phyloP scores from a whole-genome alignment of 164 flowering plant species.

The Pachysandra terminalis region DNA sequence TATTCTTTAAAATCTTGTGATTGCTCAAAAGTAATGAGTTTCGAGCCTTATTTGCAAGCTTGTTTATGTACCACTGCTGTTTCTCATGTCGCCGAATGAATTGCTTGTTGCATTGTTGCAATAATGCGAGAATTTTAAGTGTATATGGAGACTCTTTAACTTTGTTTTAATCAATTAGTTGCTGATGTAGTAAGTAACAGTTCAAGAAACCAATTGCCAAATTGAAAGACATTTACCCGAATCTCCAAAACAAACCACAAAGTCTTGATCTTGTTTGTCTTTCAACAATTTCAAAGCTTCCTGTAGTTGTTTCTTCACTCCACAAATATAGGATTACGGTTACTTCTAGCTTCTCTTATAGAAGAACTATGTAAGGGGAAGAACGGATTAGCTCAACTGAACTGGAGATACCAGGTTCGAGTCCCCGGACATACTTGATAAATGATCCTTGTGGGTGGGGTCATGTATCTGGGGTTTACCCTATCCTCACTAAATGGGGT shows the following conservation, averaged over 20 bases:
- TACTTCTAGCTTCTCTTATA: too few species aligned
- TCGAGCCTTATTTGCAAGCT: slow-evolving; percentile 13
- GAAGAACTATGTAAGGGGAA: too few species aligned
- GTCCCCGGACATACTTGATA: too few species aligned
- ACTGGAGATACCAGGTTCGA: too few species aligned
- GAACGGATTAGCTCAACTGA: too few species aligned
- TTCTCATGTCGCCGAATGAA: background rate
- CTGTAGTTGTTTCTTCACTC: too few species aligned
- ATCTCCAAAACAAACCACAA: background rate
- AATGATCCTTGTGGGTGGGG: too few species aligned
- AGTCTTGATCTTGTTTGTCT: background rate
- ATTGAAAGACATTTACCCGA: background rate
- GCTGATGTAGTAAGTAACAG: background rate
- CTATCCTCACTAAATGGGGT: too few species aligned
- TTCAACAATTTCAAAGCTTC: too few species aligned
- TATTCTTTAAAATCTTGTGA: slow-evolving; percentile 11
- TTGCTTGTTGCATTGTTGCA: slow-evolving; percentile 17
- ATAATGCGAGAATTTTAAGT: slow-evolving; percentile 3
- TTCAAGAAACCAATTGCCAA: background rate
- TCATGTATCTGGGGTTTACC: too few species aligned
- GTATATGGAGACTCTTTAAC: slow-evolving; percentile 12
- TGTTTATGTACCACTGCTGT: slow-evolving; percentile 9
- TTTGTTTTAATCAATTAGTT: background rate
- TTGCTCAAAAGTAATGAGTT: slow-evolving; percentile 11
- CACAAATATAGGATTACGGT: too few species aligned